Evolutionary conservation across 2,329 filamentous ascomycete species (phyloP).

Genomic region (Whalleya microplaca): DNA sequence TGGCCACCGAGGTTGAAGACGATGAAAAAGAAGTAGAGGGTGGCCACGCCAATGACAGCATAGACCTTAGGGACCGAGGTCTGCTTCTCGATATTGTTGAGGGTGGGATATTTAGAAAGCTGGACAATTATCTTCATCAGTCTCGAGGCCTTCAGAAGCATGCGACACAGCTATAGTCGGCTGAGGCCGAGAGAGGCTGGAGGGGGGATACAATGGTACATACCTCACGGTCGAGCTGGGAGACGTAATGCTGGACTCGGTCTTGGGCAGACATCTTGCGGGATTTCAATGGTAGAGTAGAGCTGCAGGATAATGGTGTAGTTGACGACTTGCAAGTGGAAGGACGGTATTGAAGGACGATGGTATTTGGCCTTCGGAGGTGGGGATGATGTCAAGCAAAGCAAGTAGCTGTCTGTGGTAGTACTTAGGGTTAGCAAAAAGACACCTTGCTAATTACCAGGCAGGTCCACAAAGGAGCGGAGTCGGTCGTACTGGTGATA

Average conservation of each 20-base stretch:
- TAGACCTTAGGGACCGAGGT: slow-evolving; percentile 85
- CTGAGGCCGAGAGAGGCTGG: slow-evolving; percentile 4
- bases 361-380: no score
- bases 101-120: slow-evolving; percentile 83
- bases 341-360: slow-evolving; percentile 12
- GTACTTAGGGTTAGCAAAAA: slow-evolving; percentile 35
- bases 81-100: slow-evolving; percentile 86
- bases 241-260: slow-evolving; percentile 75
- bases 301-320: slow-evolving; percentile 5
- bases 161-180: slow-evolving; percentile 16
- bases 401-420: slow-evolving; percentile 23
- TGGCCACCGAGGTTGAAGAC: slow-evolving; percentile 91
- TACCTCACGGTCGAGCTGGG: slow-evolving; percentile 83
- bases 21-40: slow-evolving; percentile 88
- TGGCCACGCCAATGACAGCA: slow-evolving; percentile 73
- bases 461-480: slow-evolving; percentile 20
- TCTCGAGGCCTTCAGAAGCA: slow-evolving; percentile 19
- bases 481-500: slow-evolving; percentile 13
- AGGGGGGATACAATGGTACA: slow-evolving; percentile 32
- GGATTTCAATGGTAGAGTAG: slow-evolving; percentile 11
- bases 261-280: slow-evolving; percentile 74
- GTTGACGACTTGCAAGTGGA: slow-evolving; percentile 6
- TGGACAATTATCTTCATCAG: slow-evolving; percentile 44
- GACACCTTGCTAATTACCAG: slow-evolving; percentile 32
- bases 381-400: slow-evolving; percentile 29